A percentile compares a stretch with the other conserved stretches of the same genome.
Conservation (phyloP, 1,284 basidiomycete genomes). For the Tranzscheliella williamsii region DNA sequence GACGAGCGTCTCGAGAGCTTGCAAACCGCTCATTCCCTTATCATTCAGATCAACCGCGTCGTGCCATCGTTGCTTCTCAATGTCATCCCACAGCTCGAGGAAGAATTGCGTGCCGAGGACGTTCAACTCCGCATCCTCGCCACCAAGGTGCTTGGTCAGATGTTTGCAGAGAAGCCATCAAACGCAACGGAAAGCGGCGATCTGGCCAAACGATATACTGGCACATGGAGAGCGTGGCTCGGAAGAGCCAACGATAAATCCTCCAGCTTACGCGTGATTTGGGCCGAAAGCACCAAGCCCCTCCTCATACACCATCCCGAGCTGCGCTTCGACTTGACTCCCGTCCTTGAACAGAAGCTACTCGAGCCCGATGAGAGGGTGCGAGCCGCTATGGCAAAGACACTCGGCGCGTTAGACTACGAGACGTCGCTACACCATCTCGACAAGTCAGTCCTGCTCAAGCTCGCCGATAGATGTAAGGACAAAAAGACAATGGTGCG, state of each 20-base stretch:
- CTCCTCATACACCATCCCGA: conserved; percentile 69
- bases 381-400: conserved; percentile 78
- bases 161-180: conserved; percentile 69
- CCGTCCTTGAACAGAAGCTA: conserved; percentile 41
- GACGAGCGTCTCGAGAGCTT: conserved; percentile 61
- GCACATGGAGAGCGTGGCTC: conserved; percentile 85
- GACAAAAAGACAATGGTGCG: conserved; percentile 89
- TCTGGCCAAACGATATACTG: conserved; percentile 77
- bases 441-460: conserved; percentile 69
- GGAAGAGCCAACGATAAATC: conserved; percentile 78
- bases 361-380: conserved; percentile 88
- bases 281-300: conserved; percentile 72
- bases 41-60: conserved; percentile 78
- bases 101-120: conserved; percentile 81
- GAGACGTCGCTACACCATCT: conserved; percentile 86
- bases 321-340: conserved; percentile 65
- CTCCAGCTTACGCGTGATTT: conserved; percentile 73
- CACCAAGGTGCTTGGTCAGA: conserved; percentile 81
- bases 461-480: conserved; percentile 73
- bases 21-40: conserved; percentile 77
- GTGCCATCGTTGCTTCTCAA: conserved; percentile 82
- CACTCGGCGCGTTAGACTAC: conserved; percentile 83
- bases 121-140: conserved; percentile 74
- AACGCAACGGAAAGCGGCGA: conserved; percentile 61
- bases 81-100: conserved; percentile 89